phyloP scores from a whole-genome alignment of 148 eudicot species.

The Mesembryanthemum crystallinum region DNA sequence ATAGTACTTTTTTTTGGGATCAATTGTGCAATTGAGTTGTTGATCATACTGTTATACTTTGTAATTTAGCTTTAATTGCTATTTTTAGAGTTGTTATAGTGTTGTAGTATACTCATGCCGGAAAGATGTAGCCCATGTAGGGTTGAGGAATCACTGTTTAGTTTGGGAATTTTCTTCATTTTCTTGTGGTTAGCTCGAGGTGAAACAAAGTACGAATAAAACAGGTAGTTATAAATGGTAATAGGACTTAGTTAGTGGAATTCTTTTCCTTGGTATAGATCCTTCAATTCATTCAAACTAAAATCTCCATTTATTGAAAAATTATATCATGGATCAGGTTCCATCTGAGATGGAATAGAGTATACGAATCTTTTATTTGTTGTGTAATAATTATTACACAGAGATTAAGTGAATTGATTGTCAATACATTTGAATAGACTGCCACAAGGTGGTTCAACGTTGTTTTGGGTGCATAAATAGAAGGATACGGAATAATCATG shows the following conservation, averaged over 20 bases:
- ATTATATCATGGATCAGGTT: neutral
- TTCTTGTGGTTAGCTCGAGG: too few relatives aligned
- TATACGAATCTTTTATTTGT: neutral
- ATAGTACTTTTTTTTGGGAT: neutral
- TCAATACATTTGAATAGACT: neutral
- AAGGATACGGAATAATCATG: neutral
- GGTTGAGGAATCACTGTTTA: neutral
- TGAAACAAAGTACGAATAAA: too few relatives aligned
- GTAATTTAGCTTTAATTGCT: neutral
- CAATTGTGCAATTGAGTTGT: slow-evolving; percentile 7
- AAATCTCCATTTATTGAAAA: neutral
- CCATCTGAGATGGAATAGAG: neutral
- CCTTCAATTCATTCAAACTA: too few relatives aligned
- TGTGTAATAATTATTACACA: too few relatives aligned
- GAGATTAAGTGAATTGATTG: neutral
- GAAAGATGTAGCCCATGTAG: neutral
- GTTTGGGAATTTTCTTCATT: neutral
- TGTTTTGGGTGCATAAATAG: neutral
- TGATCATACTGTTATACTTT: neutral
- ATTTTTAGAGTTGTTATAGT: neutral
- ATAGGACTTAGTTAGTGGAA: neutral
- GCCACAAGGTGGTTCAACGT: neutral
- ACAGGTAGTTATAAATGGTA: neutral
- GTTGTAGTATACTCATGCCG: neutral
- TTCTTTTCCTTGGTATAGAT: neutral